Base-by-base conservation (phyloP, 192 early-diverging fungal species). In the Diversispora epigaea region DNA sequence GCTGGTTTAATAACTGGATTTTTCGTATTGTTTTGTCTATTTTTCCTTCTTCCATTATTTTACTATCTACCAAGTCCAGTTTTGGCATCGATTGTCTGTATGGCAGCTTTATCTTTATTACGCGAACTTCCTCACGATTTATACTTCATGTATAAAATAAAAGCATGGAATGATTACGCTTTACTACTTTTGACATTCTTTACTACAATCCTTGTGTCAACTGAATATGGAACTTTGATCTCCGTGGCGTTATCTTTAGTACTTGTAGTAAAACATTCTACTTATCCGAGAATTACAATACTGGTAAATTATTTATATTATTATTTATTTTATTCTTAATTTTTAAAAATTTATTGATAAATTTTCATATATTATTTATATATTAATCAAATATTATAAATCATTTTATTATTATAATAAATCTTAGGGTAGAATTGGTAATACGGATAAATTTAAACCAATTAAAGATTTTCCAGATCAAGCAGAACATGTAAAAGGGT, bases 181-280 rank as follows among this genome's bases (percentile, higher is more conserved):
- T 80, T 98, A 47, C 81, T 98, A 61, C 79, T 92, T 40, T 80
- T 97, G 74, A 98, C 96, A 21, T 99, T 98, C 74, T 75, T 93
- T 8, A 84, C 93, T 12, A 99, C 96, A n/a, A 87, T 98, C 54
- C 79, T 92, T 15, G 84, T 98, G 4, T 96, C 94, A 6, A 88
- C 97, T 45, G 95, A 98, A 82, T 90, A 91, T 15, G 98, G 98
- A 41, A 98, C 96, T 6, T 77, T 99, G 70, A 77, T 99, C 47
- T 94, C 95, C 17, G 92, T 99, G 32, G 89, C 91, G 0, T 82
- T 95, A 9, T 95, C 93, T 6, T 87, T 99, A 64, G 71, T 98
- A 22, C 89, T 97, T 75, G 96, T 97, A 12, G 88, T 98, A 57
- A 94, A 95, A 82, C 88, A 96, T 62, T 95, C 95, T 6, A 97